Evolutionary conservation across 768 basidiomycete species (phyloP).

Genomic region (Phylloporus sp.): DNA sequence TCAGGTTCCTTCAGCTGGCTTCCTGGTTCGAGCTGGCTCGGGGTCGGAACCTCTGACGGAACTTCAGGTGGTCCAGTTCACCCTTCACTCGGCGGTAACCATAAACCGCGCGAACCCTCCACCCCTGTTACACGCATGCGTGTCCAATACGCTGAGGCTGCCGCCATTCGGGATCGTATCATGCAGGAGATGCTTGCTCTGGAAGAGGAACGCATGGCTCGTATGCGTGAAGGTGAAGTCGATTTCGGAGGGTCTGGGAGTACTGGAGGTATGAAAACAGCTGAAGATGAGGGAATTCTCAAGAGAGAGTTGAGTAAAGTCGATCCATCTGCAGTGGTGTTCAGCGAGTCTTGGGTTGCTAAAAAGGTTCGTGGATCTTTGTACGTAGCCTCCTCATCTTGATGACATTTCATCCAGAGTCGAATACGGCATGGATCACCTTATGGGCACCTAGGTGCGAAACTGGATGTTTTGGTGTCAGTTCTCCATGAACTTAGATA

Average conservation of each 20-base stretch:
- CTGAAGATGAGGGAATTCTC: slow-evolving; percentile 92
- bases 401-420: slow-evolving; percentile 37
- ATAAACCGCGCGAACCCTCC: slow-evolving; percentile 25
- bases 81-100: slow-evolving; percentile 28
- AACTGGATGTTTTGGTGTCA: slow-evolving; percentile 11
- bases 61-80: slow-evolving; percentile 27
- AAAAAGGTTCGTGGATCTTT: slow-evolving; percentile 70
- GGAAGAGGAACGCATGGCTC: slow-evolving; percentile 94
- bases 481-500: slow-evolving; percentile 7
- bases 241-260: slow-evolving; percentile 49
- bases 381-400: neutral
- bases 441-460: slow-evolving; percentile 86
- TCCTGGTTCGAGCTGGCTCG: slow-evolving; percentile 54
- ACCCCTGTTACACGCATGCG: slow-evolving; percentile 53
- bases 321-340: slow-evolving; percentile 93
- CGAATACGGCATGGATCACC: slow-evolving; percentile 91
- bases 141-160: slow-evolving; percentile 77
- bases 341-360: slow-evolving; percentile 90
- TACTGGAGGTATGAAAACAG: slow-evolving; percentile 51
- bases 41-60: slow-evolving; percentile 17
- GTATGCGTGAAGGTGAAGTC: slow-evolving; percentile 78
- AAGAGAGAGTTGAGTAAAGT: slow-evolving; percentile 88
- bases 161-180: slow-evolving; percentile 88
- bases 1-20: slow-evolving; percentile 46
- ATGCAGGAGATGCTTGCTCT: slow-evolving; percentile 98